These are phyloP conservation scores for Cymbidium sinense DNA, from an alignment of 106 monocot genomes.

Conservation along the genomic window DNA sequence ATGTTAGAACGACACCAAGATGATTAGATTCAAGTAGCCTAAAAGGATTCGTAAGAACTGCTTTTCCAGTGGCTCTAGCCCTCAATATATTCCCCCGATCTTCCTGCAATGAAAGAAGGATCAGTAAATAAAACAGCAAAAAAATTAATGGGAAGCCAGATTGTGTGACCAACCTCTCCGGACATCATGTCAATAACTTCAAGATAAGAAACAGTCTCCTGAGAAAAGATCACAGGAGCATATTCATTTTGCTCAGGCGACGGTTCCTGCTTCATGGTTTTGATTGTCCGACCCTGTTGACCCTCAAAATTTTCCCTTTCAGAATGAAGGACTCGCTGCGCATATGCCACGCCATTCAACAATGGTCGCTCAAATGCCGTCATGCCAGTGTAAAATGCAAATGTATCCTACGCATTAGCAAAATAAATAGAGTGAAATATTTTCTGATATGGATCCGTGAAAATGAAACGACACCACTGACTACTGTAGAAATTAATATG, in stretches of 20 bases:
- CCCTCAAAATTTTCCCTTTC: slow-evolving; percentile 79
- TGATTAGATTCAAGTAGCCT: slow-evolving; percentile 72
- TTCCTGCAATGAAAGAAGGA: slow-evolving; percentile 44
- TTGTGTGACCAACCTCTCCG: slow-evolving; percentile 52
- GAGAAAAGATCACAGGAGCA: slow-evolving; percentile 96
- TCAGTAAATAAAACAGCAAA: neutral
- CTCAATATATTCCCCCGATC: slow-evolving; percentile 83
- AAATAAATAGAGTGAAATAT: neutral
- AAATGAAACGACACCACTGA: neutral
- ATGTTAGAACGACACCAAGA: slow-evolving; percentile 80
- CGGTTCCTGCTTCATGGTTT: slow-evolving; percentile 75
- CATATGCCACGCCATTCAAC: slow-evolving; percentile 87
- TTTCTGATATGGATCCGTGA: neutral
- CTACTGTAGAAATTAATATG: too few relatives aligned
- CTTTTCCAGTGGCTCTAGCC: slow-evolving; percentile 83
- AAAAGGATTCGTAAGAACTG: slow-evolving; percentile 84
- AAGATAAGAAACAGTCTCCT: slow-evolving; percentile 89
- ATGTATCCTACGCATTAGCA: slow-evolving; percentile 45
- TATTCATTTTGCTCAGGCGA: slow-evolving; percentile 81
- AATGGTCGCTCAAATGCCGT: slow-evolving; percentile 91
- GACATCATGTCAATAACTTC: slow-evolving; percentile 96
- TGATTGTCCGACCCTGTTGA: slow-evolving; percentile 84
- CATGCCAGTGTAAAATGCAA: slow-evolving; percentile 75
- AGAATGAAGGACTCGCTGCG: slow-evolving; percentile 68
- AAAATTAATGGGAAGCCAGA: slow-evolving; percentile 1